A percentile compares a stretch with the other conserved stretches of the same genome.
Conservation (phyloP, 1,284 basidiomycete genomes). For the Leccinum angustisporum region DNA sequence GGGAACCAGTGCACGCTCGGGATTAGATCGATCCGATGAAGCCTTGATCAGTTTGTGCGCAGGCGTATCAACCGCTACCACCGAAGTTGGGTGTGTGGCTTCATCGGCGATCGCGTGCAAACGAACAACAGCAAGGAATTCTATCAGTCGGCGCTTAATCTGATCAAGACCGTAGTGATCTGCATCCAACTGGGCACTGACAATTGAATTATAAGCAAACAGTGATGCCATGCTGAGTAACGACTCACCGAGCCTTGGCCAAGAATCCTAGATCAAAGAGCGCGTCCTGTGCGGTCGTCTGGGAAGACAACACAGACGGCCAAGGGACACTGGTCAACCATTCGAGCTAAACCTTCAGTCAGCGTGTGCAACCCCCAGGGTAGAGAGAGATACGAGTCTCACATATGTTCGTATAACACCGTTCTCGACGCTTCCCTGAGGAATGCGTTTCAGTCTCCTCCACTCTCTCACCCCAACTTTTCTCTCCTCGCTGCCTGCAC, state of each 20-base stretch:
- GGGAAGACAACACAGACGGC: constrained; percentile 46
- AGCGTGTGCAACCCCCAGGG: constrained; percentile 7
- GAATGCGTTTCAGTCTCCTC: constrained; percentile 71
- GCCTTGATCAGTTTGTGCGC: constrained; percentile 7
- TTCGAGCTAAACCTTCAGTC: constrained; percentile 55
- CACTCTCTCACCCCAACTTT: constrained; percentile 85
- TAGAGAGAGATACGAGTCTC: constrained; percentile 10
- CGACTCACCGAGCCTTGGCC: constrained; percentile 47
- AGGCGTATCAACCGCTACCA: constrained; percentile 1
- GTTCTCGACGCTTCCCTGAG: constrained; percentile 74
- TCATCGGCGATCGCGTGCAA: constrained; percentile 61
- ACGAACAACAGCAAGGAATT: constrained; percentile 87
- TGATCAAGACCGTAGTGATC: constrained; percentile 90
- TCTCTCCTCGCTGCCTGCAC: constrained; percentile 71
- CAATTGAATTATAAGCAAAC: constrained; percentile 3
- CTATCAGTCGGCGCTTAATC: constrained; percentile 87
- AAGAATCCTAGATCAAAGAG: constrained; percentile 60
- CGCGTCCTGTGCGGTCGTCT: constrained; percentile 27
- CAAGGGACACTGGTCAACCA: constrained; percentile 83
- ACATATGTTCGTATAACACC: constrained; percentile 79
- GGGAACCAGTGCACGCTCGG: constrained; percentile 24
- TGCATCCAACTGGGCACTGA: constrained; percentile 70
- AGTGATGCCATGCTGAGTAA: neutral
- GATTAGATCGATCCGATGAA: constrained; percentile 16
- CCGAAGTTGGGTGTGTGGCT: constrained; percentile 2